Percentiles rank a stretch among this genome's conserved stretches.
Evolutionary conservation across 2,329 filamentous ascomycete species (phyloP).

Genomic region (Aspergillus sp.): DNA sequence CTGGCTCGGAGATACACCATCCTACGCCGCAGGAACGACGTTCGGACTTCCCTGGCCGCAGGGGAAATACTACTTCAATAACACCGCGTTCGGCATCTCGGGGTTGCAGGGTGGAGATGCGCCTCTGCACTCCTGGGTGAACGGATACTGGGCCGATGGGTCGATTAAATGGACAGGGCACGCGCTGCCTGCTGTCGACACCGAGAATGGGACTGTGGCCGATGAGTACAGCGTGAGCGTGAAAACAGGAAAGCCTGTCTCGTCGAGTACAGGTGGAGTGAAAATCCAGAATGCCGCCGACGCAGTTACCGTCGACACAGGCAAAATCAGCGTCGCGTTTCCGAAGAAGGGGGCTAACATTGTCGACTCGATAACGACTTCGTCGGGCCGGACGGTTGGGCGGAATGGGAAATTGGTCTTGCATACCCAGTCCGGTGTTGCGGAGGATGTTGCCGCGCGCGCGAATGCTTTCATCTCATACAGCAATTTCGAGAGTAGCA

Average conservation of each 20-base stretch:
- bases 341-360: slow-evolving; percentile 47
- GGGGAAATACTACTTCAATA: slow-evolving; percentile 39
- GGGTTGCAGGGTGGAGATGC: slow-evolving; percentile 11
- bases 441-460: slow-evolving; percentile 39
- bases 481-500: slow-evolving; percentile 50
- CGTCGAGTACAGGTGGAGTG: not conserved
- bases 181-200: slow-evolving; percentile 49
- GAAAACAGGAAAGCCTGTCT: not conserved
- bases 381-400: slow-evolving; percentile 46
- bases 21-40: slow-evolving; percentile 38
- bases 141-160: slow-evolving; percentile 60
- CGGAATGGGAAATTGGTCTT: slow-evolving; percentile 52
- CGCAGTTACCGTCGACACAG: slow-evolving; percentile 45
- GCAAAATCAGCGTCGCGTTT: slow-evolving; percentile 46
- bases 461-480: slow-evolving; percentile 41
- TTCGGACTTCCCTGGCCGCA: slow-evolving; percentile 48
- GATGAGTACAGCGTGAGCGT: slow-evolving; percentile 9
- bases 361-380: slow-evolving; percentile 45
- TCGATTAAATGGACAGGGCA: slow-evolving; percentile 64
- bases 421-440: slow-evolving; percentile 51
- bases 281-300: slow-evolving; percentile 16
- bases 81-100: slow-evolving; percentile 40
- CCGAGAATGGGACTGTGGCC: slow-evolving; percentile 20
- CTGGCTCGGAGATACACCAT: slow-evolving; percentile 45
- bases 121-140: slow-evolving; percentile 56